phyloP scores from a whole-genome alignment of 345 rosid genomes.

The Bruguiera parviflora region DNA sequence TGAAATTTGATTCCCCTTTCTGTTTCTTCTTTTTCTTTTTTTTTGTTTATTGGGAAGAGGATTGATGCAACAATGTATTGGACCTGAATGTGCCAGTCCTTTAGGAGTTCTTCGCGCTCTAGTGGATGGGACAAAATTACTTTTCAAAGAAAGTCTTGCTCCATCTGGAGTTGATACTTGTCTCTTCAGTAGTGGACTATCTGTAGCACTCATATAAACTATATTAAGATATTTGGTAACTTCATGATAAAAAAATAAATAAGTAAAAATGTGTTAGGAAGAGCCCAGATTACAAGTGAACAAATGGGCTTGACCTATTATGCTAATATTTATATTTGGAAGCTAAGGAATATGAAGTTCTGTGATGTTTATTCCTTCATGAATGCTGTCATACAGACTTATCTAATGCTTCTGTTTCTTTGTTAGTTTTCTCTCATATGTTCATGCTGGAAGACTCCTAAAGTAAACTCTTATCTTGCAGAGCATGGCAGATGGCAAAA shows the following conservation, averaged over 20 bases:
- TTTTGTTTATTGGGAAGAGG: not conserved
- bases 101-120: conserved; percentile 18
- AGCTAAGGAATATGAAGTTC: not conserved
- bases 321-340: no score
- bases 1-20: not conserved
- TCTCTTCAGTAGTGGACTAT: conserved; percentile 12
- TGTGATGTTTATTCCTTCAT: not conserved
- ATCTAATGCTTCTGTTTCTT: not conserved
- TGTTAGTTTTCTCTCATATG: conserved; percentile 7
- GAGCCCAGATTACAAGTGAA: no score
- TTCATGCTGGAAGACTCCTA: conserved; percentile 14
- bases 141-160: conserved; percentile 19
- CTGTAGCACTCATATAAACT: not conserved
- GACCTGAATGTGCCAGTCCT: conserved; percentile 2
- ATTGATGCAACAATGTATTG: not conserved
- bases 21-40: not conserved
- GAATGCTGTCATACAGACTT: not conserved
- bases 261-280: no score
- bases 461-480: conserved; percentile 28
- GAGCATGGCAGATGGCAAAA: conserved; percentile 79
- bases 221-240: not conserved
- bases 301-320: no score
- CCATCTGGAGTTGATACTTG: not conserved
- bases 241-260: not conserved
- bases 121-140: conserved; percentile 14